Evolutionary conservation across 2,329 filamentous ascomycete species (phyloP), one percentile per base, ranked within the genome.

Genomic region (Diaporthe sp.): DNA sequence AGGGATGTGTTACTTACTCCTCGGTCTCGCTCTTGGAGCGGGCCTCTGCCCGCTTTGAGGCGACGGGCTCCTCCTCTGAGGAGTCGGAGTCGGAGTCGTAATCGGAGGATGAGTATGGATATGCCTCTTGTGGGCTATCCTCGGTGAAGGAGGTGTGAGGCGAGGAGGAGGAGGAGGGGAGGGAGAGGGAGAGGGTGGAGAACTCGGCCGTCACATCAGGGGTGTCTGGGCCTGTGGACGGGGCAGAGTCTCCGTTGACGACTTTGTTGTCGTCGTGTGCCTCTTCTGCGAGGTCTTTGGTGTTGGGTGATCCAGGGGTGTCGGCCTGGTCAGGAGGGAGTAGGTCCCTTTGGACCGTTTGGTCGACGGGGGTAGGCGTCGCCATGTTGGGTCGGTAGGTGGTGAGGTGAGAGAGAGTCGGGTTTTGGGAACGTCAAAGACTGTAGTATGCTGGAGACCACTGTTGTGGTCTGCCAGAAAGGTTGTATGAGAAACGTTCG

Each of bases 291-390:
- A 53, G 65, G 65, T 17, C 60, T 62, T 39, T 51, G 65, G n/a
- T 65, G 42, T 19, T 2, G 17, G 31, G 13, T 68, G 65, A 53
- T 53, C 46, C 65, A 68, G 65, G 65, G 65, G 34, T 25, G 34
- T 39, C 46, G 65, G 46, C 65, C 65, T 70, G 49, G 65, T 53
- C 49, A 55, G 49, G 46, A 55, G 9, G 31, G 28, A 9, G 28
- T 53, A 22, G 65, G 34, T 28, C 70, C 70, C 57, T 72, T 12
- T 72, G 70, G 57, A 31, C 57, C 39, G 13, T 46, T 44, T 62
- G 57, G 53, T 58, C 53, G 39, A 46, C 57, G 53, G 53, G 22
- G 70, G 70, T 25, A 19, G 57, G 70, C 10, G 57, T 61, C 53
- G 39, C 60, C 70, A 72, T 58, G 58, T 6, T 53, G 60, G 25